Evolutionary conservation across 2,329 filamentous ascomycete species (phyloP).

Genomic region (Pyricularia sp.): DNA sequence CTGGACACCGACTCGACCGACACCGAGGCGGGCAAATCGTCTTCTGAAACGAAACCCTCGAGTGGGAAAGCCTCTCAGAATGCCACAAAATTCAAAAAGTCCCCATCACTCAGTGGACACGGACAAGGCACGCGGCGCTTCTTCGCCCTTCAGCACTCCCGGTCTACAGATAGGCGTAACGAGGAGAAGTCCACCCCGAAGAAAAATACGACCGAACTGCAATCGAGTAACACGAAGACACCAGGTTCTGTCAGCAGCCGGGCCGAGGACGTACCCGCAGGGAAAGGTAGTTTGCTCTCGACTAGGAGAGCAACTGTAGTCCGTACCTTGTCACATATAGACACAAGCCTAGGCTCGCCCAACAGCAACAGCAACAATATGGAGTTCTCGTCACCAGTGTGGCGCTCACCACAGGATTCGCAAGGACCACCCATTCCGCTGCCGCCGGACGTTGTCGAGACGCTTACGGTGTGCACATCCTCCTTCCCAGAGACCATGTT

Average conservation of each 20-base stretch:
- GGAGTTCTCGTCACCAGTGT: neutral
- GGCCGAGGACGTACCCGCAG: neutral
- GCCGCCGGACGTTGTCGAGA: constrained; percentile 43
- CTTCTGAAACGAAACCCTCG: neutral
- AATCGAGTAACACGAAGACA: neutral
- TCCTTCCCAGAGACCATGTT: constrained; percentile 54
- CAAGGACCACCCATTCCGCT: constrained; percentile 31
- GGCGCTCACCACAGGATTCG: neutral
- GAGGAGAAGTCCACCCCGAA: neutral
- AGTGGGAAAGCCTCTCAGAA: neutral
- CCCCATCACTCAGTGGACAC: neutral
- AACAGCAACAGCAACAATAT: neutral
- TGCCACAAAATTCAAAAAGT: neutral
- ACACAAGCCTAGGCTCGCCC: neutral
- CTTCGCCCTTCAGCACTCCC: neutral
- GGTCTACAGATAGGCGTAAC: neutral
- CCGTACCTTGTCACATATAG: neutral
- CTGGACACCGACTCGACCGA: constrained; percentile 12
- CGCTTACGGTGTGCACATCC: constrained; percentile 39
- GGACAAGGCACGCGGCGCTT: neutral
- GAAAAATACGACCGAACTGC: neutral
- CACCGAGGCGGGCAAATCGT: neutral
- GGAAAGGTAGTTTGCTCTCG: neutral
- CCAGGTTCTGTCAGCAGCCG: neutral
- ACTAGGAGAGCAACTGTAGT: neutral